Conservation (phyloP, 1,139 yeast genomes). For the Scheffersomyces titani region DNA sequence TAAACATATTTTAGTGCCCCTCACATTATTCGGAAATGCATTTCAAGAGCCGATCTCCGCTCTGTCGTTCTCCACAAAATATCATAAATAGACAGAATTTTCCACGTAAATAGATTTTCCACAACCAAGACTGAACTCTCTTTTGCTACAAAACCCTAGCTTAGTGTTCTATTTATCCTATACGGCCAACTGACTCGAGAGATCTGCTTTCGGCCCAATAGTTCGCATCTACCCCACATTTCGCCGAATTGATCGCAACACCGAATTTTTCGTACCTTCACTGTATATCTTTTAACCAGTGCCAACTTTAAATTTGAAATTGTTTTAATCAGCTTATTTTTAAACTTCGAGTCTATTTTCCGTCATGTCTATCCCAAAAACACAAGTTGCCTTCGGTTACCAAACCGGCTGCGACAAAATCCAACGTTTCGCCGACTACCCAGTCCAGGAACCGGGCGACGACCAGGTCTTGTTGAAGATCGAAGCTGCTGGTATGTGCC, state of each 20-base stretch:
- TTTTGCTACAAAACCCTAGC: not conserved
- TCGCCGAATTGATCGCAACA: not conserved
- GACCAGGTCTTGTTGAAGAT: constrained; percentile 45
- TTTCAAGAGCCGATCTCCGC: not conserved
- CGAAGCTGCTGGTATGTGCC: constrained; percentile 56
- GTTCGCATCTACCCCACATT: not conserved
- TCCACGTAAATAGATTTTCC: not conserved
- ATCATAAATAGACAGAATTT: not conserved
- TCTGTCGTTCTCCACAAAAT: not conserved
- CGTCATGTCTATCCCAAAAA: constrained; percentile 14
- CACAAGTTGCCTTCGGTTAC: constrained; percentile 22
- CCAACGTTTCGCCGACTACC: constrained; percentile 22
- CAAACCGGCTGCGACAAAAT: constrained; percentile 15
- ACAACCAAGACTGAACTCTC: not conserved
- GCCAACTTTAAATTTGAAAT: not conserved
- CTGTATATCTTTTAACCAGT: not conserved
- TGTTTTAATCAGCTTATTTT: not conserved
- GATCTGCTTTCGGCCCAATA: not conserved
- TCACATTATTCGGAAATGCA: not conserved
- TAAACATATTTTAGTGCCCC: not conserved
- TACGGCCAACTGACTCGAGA: not conserved
- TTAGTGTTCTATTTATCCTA: not conserved
- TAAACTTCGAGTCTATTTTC: not conserved
- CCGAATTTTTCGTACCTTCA: not conserved
- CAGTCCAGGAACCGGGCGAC: constrained; percentile 39